Percentiles rank a stretch among this genome's conserved stretches.
phyloP scores from a whole-genome alignment of 2,329 filamentous ascomycete genomes.

The Ascochyta koolunga region DNA sequence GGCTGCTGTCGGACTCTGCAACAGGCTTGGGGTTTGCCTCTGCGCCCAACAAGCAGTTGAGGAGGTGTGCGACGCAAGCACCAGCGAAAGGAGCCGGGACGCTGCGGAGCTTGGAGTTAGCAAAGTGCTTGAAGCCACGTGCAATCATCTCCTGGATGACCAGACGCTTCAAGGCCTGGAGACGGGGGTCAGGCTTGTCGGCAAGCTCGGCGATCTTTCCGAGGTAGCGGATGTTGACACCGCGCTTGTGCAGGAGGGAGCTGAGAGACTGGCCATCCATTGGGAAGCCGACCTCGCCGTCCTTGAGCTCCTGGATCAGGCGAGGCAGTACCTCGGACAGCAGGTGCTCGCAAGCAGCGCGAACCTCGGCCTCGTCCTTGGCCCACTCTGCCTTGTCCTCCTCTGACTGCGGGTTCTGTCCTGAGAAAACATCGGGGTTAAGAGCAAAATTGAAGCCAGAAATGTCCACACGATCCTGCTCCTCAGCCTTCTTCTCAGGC shows the following conservation, averaged over 20 bases:
- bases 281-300: conserved; percentile 94
- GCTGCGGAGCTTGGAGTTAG: conserved; percentile 77
- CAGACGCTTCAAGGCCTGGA: conserved; percentile 78
- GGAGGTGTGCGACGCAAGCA: conserved; percentile 79
- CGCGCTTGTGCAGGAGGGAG: conserved; percentile 89
- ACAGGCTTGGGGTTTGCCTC: conserved; percentile 77
- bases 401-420: conserved; percentile 85
- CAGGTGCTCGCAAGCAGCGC: conserved; percentile 80
- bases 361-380: conserved; percentile 86
- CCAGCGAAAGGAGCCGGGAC: conserved; percentile 81
- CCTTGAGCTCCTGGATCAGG: conserved; percentile 82
- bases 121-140: conserved; percentile 93
- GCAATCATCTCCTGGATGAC: conserved; percentile 90
- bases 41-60: conserved; percentile 89
- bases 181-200: conserved; percentile 64
- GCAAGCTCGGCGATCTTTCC: conserved; percentile 78
- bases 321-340: conserved; percentile 80
- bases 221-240: conserved; percentile 96
- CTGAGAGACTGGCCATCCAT: conserved; percentile 97
- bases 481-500: conserved; percentile 27
- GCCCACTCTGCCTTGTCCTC: conserved; percentile 85
- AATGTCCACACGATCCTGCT: conserved; percentile 78
- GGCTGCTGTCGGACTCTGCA: conserved; percentile 74
- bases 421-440: conserved; percentile 95
- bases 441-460: conserved; percentile 85